These are phyloP conservation scores for Kuraishia hungarica DNA, from an alignment of 805 yeast genomes.

Conservation along the genomic window DNA sequence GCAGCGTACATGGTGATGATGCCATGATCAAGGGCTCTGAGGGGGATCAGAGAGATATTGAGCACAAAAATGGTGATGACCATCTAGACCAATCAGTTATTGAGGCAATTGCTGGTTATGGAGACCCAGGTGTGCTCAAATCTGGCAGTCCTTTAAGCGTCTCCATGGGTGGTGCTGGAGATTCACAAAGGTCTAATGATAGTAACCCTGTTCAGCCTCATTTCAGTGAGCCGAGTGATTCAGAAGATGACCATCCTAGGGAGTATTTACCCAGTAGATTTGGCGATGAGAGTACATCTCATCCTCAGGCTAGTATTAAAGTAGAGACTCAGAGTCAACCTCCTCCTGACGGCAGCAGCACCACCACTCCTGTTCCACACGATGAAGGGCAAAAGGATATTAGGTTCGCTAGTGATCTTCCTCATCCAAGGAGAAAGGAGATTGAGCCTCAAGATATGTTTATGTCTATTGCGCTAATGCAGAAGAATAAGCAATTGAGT, in stretches of 20 bases:
- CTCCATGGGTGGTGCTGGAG: not conserved
- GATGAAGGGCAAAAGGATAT: constrained; percentile 26
- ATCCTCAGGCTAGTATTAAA: no score
- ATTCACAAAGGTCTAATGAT: not conserved
- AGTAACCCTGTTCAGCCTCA: constrained; percentile 16
- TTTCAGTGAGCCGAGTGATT: constrained; percentile 36
- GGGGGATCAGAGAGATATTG: no score
- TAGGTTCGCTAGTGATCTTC: constrained; percentile 46
- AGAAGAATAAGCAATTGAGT: constrained; percentile 32
- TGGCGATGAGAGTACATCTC: not conserved
- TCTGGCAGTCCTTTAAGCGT: no score
- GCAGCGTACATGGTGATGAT: not conserved
- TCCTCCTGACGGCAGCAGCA: no score
- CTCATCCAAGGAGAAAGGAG: constrained; percentile 38
- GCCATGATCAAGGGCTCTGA: not conserved
- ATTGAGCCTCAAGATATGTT: constrained; percentile 79
- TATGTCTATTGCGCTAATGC: constrained; percentile 76
- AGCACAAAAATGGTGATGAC: not conserved
- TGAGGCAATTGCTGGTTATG: not conserved
- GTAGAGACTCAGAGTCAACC: no score
- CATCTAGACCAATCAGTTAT: not conserved
- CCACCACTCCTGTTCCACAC: not conserved
- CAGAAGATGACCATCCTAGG: constrained; percentile 10
- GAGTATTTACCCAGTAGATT: constrained; percentile 3
- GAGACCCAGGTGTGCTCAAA: not conserved